Evolutionary conservation across 129 eudicot genomes (phyloP).

Genomic region (Arctium lappa): DNA sequence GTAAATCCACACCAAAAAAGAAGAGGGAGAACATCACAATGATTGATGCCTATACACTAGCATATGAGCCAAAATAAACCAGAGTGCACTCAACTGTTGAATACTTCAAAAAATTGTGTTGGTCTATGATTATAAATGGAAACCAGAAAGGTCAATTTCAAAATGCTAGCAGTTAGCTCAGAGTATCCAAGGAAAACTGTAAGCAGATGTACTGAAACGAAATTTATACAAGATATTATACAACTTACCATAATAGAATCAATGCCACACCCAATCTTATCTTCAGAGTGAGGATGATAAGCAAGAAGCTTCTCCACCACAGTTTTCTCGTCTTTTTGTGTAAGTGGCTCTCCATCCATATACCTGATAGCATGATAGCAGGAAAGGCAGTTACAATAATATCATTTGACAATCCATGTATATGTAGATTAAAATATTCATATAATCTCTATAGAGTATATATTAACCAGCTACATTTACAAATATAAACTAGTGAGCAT

Average conservation of each 20-base stretch:
- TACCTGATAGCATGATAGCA: constrained; percentile 42
- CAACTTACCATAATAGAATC: constrained; percentile 78
- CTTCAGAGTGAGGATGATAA: constrained; percentile 81
- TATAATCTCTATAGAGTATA: neutral
- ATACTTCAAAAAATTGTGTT: neutral
- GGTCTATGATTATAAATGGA: neutral
- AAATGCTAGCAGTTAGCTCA: neutral
- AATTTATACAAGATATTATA: neutral
- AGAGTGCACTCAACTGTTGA: constrained; percentile 3
- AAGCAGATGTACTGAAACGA: neutral
- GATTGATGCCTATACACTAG: neutral
- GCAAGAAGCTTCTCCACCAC: constrained; percentile 79
- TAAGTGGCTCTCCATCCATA: constrained; percentile 77
- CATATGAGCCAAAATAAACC: constrained; percentile 1
- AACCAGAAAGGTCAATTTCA: neutral
- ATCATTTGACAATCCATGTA: neutral
- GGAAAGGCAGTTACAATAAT: neutral
- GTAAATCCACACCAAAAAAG: too few species aligned
- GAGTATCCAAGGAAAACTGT: neutral
- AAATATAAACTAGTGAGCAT: neutral
- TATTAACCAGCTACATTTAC: neutral
- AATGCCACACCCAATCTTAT: constrained; percentile 85
- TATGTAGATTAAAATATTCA: neutral
- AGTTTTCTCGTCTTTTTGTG: constrained; percentile 60
- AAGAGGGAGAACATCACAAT: neutral